These are phyloP conservation scores for Huntiella moniliformis DNA, from an alignment of 2,329 filamentous ascomycete species.

Conservation along the genomic window DNA sequence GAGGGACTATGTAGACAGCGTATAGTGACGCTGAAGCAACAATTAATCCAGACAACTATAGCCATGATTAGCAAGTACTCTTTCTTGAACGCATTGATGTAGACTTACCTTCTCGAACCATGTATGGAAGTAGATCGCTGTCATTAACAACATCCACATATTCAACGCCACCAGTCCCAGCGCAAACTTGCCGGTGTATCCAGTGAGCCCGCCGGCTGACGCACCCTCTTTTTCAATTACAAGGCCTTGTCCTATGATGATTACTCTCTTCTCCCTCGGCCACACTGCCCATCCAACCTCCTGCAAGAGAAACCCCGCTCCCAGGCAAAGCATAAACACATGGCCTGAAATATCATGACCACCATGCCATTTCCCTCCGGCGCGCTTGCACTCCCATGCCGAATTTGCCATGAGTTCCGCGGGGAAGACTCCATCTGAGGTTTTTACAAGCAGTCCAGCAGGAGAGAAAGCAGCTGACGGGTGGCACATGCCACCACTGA, in stretches of 20 bases:
- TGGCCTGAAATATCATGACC: slow-evolving; percentile 94
- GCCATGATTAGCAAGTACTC: slow-evolving; percentile 14
- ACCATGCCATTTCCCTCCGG: slow-evolving; percentile 73
- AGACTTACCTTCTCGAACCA: slow-evolving; percentile 80
- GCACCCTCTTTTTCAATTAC: slow-evolving; percentile 17
- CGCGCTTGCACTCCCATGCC: slow-evolving; percentile 64
- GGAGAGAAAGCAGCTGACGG: slow-evolving; percentile 22
- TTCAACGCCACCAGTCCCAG: slow-evolving; percentile 48
- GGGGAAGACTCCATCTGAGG: neutral
- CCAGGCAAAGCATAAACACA: slow-evolving; percentile 77
- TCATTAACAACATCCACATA: slow-evolving; percentile 97
- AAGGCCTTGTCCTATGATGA: slow-evolving; percentile 47
- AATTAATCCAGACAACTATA: slow-evolving; percentile 33
- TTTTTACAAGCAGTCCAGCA: neutral
- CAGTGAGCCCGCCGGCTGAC: slow-evolving; percentile 19
- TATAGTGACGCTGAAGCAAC: slow-evolving; percentile 30
- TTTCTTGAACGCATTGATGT: neutral
- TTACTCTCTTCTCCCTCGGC: slow-evolving; percentile 42
- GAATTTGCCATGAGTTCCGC: neutral
- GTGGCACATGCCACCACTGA: slow-evolving; percentile 74
- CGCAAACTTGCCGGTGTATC: slow-evolving; percentile 36
- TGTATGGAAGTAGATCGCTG: slow-evolving; percentile 93
- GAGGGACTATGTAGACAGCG: slow-evolving; percentile 31
- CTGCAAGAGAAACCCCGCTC: slow-evolving; percentile 62
- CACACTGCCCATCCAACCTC: slow-evolving; percentile 49